Evolutionary conservation across 176 grass and related monocot genomes (phyloP).

Genomic region (Carex kokanica): DNA sequence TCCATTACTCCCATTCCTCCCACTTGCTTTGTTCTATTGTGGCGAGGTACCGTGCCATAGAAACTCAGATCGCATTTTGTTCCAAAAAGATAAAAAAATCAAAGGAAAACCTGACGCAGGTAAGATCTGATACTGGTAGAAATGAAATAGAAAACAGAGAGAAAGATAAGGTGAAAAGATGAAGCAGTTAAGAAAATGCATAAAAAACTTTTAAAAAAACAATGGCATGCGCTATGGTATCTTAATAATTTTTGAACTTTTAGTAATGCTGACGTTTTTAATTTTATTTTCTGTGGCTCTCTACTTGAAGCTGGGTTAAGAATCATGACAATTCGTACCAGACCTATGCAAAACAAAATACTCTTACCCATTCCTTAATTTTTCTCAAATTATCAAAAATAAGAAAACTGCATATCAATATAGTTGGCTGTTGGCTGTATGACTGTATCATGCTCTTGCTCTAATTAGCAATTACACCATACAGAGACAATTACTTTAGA

Average conservation of each 20-base stretch:
- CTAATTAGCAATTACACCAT: background rate
- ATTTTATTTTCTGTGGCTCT: background rate
- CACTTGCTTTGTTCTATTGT: too few relatives aligned
- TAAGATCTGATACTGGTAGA: background rate
- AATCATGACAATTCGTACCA: too few relatives aligned
- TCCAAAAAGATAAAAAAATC: background rate
- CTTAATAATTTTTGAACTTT: background rate
- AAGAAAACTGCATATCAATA: too few relatives aligned
- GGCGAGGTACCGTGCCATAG: background rate
- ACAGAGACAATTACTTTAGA: too few relatives aligned
- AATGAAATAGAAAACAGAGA: background rate
- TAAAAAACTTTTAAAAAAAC: background rate
- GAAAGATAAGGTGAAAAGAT: background rate
- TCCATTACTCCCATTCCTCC: too few relatives aligned
- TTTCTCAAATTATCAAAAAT: too few relatives aligned
- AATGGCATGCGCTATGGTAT: background rate
- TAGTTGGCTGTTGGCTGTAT: background rate
- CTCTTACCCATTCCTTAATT: too few relatives aligned
- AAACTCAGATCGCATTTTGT: background rate
- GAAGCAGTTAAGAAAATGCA: background rate
- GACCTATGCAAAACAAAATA: too few relatives aligned
- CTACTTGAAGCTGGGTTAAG: background rate
- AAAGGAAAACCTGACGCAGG: background rate
- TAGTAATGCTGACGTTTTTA: background rate
- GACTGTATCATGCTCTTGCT: background rate